Conservation (phyloP, 2,329 filamentous ascomycete genomes). For the Neobulgaria alba region DNA sequence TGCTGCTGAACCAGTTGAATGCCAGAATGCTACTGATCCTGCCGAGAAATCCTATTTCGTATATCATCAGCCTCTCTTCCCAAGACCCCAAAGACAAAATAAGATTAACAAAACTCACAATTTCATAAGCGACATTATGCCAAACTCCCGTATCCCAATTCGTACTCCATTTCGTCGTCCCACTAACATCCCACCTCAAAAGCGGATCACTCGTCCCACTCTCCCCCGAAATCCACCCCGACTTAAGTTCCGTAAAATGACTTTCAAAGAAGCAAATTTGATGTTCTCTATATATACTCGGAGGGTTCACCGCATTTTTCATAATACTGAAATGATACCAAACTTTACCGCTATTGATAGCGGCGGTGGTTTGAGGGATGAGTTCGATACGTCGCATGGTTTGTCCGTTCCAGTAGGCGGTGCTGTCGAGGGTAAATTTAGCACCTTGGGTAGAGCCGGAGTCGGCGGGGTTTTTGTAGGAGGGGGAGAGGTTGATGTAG, state of each 20-base stretch:
- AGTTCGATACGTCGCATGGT: constrained; percentile 66
- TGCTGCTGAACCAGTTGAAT: constrained; percentile 52
- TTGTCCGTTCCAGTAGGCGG: constrained; percentile 64
- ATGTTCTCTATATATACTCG: constrained; percentile 55
- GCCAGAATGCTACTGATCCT: constrained; percentile 58
- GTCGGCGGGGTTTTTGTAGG: constrained; percentile 46
- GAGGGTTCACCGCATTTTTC: constrained; percentile 49
- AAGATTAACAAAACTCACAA: constrained; percentile 32
- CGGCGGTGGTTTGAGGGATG: constrained; percentile 59
- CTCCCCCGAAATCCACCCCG: constrained; percentile 48
- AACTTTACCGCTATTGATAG: constrained; percentile 55
- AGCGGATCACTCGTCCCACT: constrained; percentile 40
- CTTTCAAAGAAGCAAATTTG: constrained; percentile 56
- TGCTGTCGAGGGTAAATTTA: constrained; percentile 56
- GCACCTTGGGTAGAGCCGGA: constrained; percentile 52
- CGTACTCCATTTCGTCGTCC: constrained; percentile 53
- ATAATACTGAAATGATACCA: constrained; percentile 66
- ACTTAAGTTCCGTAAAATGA: constrained; percentile 69
- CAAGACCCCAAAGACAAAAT: too few species aligned
- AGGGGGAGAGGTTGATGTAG: constrained; percentile 38
- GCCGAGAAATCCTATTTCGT: constrained; percentile 45
- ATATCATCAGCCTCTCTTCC: neutral
- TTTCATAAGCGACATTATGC: constrained; percentile 70
- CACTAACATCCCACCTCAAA: constrained; percentile 56
- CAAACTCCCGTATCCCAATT: constrained; percentile 55